phyloP scores from a whole-genome alignment of 495 filamentous ascomycete species.

The Xylaria telfairii region DNA sequence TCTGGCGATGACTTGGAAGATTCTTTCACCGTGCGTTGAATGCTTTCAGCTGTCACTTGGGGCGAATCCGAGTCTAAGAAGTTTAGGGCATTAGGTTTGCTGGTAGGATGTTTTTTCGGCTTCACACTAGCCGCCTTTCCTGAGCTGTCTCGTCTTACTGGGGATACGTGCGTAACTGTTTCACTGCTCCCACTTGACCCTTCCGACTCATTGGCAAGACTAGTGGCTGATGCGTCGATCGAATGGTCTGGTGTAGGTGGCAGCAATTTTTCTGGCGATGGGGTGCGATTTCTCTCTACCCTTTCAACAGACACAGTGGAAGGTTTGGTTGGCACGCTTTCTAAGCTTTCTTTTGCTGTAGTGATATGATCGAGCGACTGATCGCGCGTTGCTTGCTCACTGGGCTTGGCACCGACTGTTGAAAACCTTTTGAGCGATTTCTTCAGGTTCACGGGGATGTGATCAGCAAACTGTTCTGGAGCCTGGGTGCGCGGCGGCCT shows the following conservation, averaged over 20 bases:
- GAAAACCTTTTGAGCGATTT: conserved; percentile 30
- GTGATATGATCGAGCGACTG: neutral
- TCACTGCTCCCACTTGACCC: conserved; percentile 45
- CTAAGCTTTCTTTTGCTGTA: neutral
- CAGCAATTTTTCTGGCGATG: conserved; percentile 19
- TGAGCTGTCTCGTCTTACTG: conserved; percentile 30
- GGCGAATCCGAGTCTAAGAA: conserved; percentile 45
- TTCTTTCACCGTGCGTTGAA: conserved; percentile 39
- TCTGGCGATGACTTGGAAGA: conserved; percentile 37
- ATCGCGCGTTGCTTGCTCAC: conserved; percentile 12
- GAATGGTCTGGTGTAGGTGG: conserved; percentile 12
- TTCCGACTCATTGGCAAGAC: conserved; percentile 31
- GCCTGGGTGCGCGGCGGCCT: conserved; percentile 34
- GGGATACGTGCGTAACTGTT: conserved; percentile 41
- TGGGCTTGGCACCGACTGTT: conserved; percentile 25
- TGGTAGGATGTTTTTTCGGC: conserved; percentile 33
- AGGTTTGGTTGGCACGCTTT: neutral
- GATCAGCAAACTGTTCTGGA: conserved; percentile 26
- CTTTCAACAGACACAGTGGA: neutral
- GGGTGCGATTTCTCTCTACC: neutral
- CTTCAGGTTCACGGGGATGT: conserved; percentile 25
- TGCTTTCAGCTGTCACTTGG: conserved; percentile 37
- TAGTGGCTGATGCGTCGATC: neutral
- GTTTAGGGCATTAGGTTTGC: conserved; percentile 39
- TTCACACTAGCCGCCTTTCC: conserved; percentile 40